Percentiles rank a stretch among this genome's conserved stretches.
Evolutionary conservation across 306 rosid species (phyloP).

Genomic region (Psophocarpus tetragonolobus): DNA sequence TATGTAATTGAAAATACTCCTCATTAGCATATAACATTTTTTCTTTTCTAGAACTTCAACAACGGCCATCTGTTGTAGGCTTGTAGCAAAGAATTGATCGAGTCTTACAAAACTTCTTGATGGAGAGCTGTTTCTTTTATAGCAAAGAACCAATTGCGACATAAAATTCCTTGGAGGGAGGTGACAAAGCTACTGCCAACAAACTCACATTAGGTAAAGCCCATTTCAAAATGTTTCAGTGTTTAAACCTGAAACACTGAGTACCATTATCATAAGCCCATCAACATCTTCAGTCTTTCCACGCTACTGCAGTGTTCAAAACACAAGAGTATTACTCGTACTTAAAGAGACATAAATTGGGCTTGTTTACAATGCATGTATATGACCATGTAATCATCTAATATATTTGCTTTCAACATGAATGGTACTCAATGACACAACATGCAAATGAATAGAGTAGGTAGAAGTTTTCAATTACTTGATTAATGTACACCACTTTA

Average conservation of each 20-base stretch:
- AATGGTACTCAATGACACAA: not conserved
- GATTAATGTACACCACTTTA: not conserved
- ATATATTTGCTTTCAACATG: not conserved
- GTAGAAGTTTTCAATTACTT: not conserved
- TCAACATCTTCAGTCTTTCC: conserved; percentile 54
- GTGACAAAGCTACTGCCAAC: not conserved
- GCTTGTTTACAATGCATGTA: not conserved
- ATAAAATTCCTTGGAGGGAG: not conserved
- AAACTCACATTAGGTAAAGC: conserved; percentile 20
- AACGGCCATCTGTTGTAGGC: not conserved
- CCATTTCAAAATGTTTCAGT: conserved; percentile 26
- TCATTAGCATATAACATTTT: not conserved
- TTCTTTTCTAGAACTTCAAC: not conserved
- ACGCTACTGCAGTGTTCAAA: conserved; percentile 57
- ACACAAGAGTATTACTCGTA: not conserved
- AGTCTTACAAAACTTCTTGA: not conserved
- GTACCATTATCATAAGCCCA: conserved; percentile 33
- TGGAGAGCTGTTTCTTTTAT: not conserved
- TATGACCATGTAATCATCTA: not conserved
- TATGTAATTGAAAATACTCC: not conserved
- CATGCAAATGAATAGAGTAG: conserved; percentile 11
- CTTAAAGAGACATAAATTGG: not conserved
- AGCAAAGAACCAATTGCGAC: not conserved
- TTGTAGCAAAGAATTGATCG: not conserved
- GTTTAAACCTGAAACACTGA: not conserved